Percentiles rank a stretch among this genome's conserved stretches.
phyloP scores from a whole-genome alignment of 768 basidiomycete species.

The Paxillus involutus region DNA sequence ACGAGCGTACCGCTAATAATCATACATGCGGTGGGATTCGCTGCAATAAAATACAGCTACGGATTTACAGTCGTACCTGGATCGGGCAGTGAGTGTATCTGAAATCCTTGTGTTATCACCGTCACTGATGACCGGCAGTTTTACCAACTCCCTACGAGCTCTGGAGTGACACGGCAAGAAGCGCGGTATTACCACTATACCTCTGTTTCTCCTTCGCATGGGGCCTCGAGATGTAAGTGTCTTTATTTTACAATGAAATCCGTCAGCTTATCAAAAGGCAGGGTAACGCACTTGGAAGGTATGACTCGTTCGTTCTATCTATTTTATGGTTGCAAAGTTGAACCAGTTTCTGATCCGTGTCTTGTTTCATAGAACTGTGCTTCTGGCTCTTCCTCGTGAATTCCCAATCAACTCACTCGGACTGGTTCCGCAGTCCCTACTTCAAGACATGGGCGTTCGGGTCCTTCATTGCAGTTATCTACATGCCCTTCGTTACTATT shows the following conservation, averaged over 20 bases:
- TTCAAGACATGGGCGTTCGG: conserved; percentile 76
- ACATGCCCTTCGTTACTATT: conserved; percentile 71
- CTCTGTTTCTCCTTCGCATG: conserved; percentile 66
- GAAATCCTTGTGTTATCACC: neutral
- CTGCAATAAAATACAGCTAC: conserved; percentile 71
- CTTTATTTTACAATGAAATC: neutral
- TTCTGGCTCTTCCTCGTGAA: conserved; percentile 88
- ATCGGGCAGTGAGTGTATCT: conserved; percentile 47
- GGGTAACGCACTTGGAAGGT: conserved; percentile 84
- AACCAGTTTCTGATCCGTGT: neutral
- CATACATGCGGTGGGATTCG: conserved; percentile 59
- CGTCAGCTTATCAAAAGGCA: conserved; percentile 24
- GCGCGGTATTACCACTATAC: conserved; percentile 63
- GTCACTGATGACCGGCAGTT: conserved; percentile 39
- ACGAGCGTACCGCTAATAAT: conserved; percentile 59
- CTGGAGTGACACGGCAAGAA: conserved; percentile 49
- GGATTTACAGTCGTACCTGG: conserved; percentile 52
- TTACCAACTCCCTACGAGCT: conserved; percentile 60
- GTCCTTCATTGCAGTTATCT: conserved; percentile 55
- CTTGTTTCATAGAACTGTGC: conserved; percentile 61
- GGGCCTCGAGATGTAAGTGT: conserved; percentile 71
- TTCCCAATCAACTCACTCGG: conserved; percentile 55
- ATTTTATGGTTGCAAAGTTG: neutral
- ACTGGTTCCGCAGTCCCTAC: conserved; percentile 77
- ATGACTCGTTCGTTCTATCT: neutral